phyloP scores from a whole-genome alignment of 768 basidiomycete genomes.

The Gloeophyllum trabeum region DNA sequence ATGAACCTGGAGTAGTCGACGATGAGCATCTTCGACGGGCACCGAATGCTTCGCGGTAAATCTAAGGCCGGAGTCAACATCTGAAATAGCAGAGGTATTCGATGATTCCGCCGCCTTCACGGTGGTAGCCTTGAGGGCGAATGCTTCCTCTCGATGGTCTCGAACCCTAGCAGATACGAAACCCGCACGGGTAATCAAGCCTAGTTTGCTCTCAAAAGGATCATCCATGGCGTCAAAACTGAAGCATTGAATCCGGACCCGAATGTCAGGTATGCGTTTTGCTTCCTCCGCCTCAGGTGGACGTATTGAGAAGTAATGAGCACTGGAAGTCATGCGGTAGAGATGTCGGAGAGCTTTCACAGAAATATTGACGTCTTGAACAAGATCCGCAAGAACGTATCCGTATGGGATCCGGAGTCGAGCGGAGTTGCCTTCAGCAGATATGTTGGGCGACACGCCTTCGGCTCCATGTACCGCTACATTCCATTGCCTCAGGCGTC shows the following conservation, averaged over 20 bases:
- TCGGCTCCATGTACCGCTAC: constrained; percentile 22
- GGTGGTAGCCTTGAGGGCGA: constrained; percentile 65
- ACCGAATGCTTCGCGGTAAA: constrained; percentile 58
- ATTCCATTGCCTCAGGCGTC: constrained; percentile 43
- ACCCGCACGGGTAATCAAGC: constrained; percentile 65
- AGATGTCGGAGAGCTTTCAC: constrained; percentile 72
- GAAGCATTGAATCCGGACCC: constrained; percentile 45
- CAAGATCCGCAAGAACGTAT: constrained; percentile 64
- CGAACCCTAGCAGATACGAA: constrained; percentile 59
- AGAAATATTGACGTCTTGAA: constrained; percentile 57
- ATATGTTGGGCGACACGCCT: constrained; percentile 25
- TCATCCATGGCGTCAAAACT: constrained; percentile 78
- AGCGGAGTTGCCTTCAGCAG: constrained; percentile 48
- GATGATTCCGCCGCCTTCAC: constrained; percentile 34
- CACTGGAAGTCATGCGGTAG: constrained; percentile 36
- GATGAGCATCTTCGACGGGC: constrained; percentile 58
- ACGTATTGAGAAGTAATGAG: constrained; percentile 41
- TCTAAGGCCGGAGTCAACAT: constrained; percentile 40
- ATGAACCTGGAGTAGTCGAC: constrained; percentile 58
- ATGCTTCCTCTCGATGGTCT: constrained; percentile 69
- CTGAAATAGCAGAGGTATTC: constrained; percentile 10
- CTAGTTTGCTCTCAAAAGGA: constrained; percentile 68
- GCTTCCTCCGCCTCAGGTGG: constrained; percentile 61
- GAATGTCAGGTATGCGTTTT: constrained; percentile 57
- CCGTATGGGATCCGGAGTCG: constrained; percentile 74